Evolutionary conservation across 345 rosid genomes (phyloP), one percentile per base, ranked within the genome.

Genomic region (Syzygium aqueum): DNA sequence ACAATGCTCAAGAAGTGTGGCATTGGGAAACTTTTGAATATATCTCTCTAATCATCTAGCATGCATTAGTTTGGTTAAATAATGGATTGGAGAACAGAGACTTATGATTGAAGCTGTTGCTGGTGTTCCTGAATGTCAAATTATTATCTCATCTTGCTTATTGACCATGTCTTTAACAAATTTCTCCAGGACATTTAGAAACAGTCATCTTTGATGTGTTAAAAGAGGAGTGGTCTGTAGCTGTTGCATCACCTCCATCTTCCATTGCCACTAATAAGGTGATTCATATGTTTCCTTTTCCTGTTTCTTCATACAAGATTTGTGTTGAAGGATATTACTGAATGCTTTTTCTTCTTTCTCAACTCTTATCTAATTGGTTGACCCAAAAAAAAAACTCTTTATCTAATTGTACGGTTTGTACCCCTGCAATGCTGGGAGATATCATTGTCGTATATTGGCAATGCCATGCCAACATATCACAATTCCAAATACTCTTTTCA

Each of bases 181-280:
- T 87, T 51, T 88, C 86, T 88, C 46, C 95, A 97, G 99, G 99
- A 89, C 98, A 96, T 84, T 85, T 95, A 15, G 99, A 97, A 89
- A 97, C 99, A 80, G 89, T 96, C 89, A 89, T 97, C 85, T 96
- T 92, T 67, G 99, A 97, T 90, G 89, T 95, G 86, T 51, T 96
- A 85, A 95, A 93, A 89, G 86, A 85, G 33, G 98, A 97, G 90
- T 97, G 99, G 99, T 96, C 99, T 83, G 90, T 96, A 85, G 95
- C 95, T 84, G 85, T 92, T 91, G 89, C 96, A 86, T 91, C 99
- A 51, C 90, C 94, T 59, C 93, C 95, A 53, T 95, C 98, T 89
- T 96, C 98, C 46, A 92, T 95, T 67, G 92, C 95, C 67, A 85
- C 93, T 40, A 95, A 94, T 92, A 96, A 95, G 98, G 99, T 95